A percentile compares a stretch with the other conserved stretches of the same genome.
phyloP scores from a whole-genome alignment of 768 basidiomycete species.

The Solioccasus polychromus region DNA sequence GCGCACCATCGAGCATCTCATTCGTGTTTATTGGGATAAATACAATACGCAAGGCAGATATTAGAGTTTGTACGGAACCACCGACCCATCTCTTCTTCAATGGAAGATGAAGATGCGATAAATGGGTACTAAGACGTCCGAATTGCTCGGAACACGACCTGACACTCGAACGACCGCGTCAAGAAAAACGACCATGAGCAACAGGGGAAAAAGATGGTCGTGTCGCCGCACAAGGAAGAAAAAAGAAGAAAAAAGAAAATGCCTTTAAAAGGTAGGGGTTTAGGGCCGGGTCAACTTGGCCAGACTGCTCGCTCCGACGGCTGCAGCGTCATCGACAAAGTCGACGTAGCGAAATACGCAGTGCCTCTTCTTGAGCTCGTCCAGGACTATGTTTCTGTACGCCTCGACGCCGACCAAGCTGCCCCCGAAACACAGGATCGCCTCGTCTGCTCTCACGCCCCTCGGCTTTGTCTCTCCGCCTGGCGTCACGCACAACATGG shows the following conservation, averaged over 20 bases:
- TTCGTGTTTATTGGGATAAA: too few relatives aligned
- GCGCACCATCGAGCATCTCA: too few relatives aligned
- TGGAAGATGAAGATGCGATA: constrained; percentile 45
- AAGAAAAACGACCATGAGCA: constrained; percentile 68
- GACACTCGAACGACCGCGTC: constrained; percentile 87
- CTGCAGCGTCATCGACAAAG: constrained; percentile 68
- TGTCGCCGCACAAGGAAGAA: constrained; percentile 75
- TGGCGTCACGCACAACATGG: constrained; percentile 40
- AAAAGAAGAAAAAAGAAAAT: constrained; percentile 6
- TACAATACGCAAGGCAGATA: too few relatives aligned
- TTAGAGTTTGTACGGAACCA: constrained; percentile 60
- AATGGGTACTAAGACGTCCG: constrained; percentile 81
- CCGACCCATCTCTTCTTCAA: constrained; percentile 73
- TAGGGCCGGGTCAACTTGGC: constrained; percentile 16
- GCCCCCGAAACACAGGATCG: constrained; percentile 77
- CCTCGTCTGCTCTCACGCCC: constrained; percentile 49
- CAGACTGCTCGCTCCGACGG: constrained; percentile 46
- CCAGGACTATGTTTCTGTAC: constrained; percentile 56
- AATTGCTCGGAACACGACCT: constrained; percentile 72
- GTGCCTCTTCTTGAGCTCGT: constrained; percentile 52
- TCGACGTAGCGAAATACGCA: constrained; percentile 65
- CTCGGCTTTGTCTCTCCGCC: constrained; percentile 37
- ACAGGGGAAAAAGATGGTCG: constrained; percentile 80
- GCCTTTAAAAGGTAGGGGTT: constrained; percentile 7
- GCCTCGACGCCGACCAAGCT: constrained; percentile 62